Conservation (phyloP, 805 yeast species). For the Gaillardinia entomophila region DNA sequence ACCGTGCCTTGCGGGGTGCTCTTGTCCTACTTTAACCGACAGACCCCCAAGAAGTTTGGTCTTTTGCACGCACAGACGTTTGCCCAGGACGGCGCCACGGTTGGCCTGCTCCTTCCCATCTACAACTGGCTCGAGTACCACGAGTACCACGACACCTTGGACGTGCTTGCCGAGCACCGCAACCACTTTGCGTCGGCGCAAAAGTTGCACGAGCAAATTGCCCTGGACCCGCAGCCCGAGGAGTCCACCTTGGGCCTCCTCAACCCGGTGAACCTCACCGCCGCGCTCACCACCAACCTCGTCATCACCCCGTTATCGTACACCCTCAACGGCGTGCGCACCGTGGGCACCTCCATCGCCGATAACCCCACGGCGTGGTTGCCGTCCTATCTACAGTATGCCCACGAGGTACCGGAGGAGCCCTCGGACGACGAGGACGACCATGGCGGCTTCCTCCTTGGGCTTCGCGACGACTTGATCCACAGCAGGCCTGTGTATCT, state of each 20-base stretch:
- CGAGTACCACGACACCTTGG: constrained; percentile 21
- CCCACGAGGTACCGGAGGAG: neutral
- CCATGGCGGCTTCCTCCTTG: constrained; percentile 20
- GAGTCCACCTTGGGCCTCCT: constrained; percentile 20
- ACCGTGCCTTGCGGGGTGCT: constrained; percentile 19
- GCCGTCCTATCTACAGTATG: constrained; percentile 8
- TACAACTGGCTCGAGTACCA: constrained; percentile 28
- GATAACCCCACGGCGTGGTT: constrained; percentile 11
- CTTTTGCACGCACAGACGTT: constrained; percentile 13
- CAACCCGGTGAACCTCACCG: constrained; percentile 29
- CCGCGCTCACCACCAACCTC: constrained; percentile 15
- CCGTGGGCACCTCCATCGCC: constrained; percentile 7
- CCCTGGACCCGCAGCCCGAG: constrained; percentile 1
- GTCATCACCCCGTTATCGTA: constrained; percentile 33
- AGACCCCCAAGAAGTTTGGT: constrained; percentile 27
- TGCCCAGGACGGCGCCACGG: constrained; percentile 2
- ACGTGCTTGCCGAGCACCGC: neutral
- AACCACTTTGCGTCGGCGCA: neutral
- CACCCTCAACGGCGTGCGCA: constrained; percentile 29
- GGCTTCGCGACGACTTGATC: constrained; percentile 11
- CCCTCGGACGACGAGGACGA: constrained; percentile 7
- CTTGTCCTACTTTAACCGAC: constrained; percentile 20
- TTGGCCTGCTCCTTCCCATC: constrained; percentile 7
- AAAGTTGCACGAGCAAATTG: neutral
- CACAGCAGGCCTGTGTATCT: constrained; percentile 22